Percentiles rank a stretch among this genome's conserved stretches.
Conservation (phyloP, 2,329 filamentous ascomycete species). For the Teratosphaeria destructans region DNA sequence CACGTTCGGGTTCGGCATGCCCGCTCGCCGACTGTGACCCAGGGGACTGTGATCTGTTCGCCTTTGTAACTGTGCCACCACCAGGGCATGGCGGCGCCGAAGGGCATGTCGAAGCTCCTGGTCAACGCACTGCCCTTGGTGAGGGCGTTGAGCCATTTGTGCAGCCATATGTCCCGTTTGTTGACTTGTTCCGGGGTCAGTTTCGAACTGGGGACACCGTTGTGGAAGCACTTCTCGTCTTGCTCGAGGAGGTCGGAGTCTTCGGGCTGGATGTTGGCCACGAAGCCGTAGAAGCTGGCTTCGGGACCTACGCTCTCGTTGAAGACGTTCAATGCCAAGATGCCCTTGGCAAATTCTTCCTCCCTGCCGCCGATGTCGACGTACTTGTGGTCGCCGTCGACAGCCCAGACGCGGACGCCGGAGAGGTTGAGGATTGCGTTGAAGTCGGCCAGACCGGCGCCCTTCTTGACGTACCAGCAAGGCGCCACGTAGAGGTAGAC, state of each 20-base stretch:
- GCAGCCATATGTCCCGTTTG: constrained; percentile 3
- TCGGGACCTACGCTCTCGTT: constrained; percentile 3
- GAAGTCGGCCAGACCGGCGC: not conserved
- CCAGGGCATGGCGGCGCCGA: constrained; percentile 7
- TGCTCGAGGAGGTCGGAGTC: not conserved
- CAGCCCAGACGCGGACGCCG: constrained; percentile 6
- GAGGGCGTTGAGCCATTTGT: constrained; percentile 4
- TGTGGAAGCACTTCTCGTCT: constrained; percentile 1
- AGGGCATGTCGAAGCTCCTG: constrained; percentile 3
- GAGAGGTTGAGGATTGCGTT: not conserved
- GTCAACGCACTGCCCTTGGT: constrained; percentile 1
- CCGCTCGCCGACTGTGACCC: not conserved
- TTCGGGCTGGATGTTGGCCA: constrained; percentile 6
- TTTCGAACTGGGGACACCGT: constrained; percentile 4
- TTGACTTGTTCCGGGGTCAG: constrained; percentile 1
- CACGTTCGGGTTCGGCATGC: not conserved
- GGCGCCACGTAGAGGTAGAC: constrained; percentile 7
- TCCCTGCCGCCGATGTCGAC: constrained; percentile 1
- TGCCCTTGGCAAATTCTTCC: constrained; percentile 2
- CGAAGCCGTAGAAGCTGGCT: constrained; percentile 8
- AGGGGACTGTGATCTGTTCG: constrained; percentile 3
- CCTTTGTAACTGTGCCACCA: constrained; percentile 6
- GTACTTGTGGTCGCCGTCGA: constrained; percentile 7
- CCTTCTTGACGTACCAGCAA: constrained; percentile 1
- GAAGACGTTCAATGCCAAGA: constrained; percentile 4